Base-by-base conservation (phyloP, 768 basidiomycete genomes). In the Tremella mesenterica region DNA sequence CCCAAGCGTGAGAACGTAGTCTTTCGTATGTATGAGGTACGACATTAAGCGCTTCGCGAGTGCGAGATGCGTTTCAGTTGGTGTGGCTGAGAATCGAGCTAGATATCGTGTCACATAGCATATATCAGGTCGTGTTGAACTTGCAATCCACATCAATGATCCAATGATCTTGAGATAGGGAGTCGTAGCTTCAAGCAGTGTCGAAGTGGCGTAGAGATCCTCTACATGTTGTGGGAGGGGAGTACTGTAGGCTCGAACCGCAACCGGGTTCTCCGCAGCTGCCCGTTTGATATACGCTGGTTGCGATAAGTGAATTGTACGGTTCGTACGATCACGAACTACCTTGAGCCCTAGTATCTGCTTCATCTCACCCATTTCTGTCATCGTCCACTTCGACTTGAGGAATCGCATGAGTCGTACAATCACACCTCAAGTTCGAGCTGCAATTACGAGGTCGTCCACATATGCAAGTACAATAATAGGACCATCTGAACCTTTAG, bases 1-100 rank as follows among this genome's bases (percentile, higher is more conserved):
- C 25, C 48, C 53, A 44, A 60, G 28, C 74, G 76, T 0, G 75
- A 69, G 0, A 69, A 71, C 23, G 69, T 56, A 51, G 76, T 78
- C 58, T 78, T 72, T 29, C 60, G 64, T 13, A 45, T 39, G 59
- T 28, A 28, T 14, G 2, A 54, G 53, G 46, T 54, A 54, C 20
- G 53, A 18, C 38, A 39, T 9, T 12, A 50, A 25, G 13, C 48
- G 18, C 31, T 13, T 13, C 13, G 48, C 53, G 13, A 50, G 16
- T 21, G 29, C 7, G 30, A 30, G 72, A 59, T 75, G 76, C 0
- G 73, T 59, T 44, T 77, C 75, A 12, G 25, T 25, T 7, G 53
- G 53, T 20, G 18, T 13, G 21, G 50, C 16, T n/a, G 48, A 67
- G 28, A 61, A 60, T 27, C 63, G 54, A 13, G 56, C 34, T 23